Evolutionary conservation across 2,329 filamentous ascomycete genomes (phyloP), one percentile per base, ranked within the genome.

Genomic region (Aspergillus ochraceus): DNA sequence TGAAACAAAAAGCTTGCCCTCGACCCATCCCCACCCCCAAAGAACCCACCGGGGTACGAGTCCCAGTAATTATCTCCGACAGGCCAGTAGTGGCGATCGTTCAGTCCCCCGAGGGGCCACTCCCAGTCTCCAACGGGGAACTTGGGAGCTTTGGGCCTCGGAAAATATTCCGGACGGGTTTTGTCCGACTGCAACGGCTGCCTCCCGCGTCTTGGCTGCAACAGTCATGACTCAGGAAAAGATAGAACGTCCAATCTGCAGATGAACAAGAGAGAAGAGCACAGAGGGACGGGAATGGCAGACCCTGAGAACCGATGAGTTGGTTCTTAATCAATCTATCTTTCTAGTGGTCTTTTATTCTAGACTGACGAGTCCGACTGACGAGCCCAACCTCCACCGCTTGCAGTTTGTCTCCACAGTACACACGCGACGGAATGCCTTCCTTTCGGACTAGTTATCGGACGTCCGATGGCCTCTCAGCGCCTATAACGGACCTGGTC

Each of bases 391-490:
- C 32, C 32, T 36, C 32, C 11, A 36, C 32, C 32, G 32, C 32
- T 36, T 36, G 32, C 32, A 36, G 30, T 11, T 11, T 36, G 32
- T 36, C 32, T 36, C 32, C 32, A 36, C 32, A 36, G 8, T 29
- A 6, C 26, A 29, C 26, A 29, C 26, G 8, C 32, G 32, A 36
- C 32, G 4, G 10, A 36, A 12, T 36, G 32, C 32, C 12, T 4
- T 14, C 32, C 32, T 36, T 36, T 29, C 26, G 26, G 26, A 29
- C 26, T 29, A 29, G 26, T 29, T 36, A 49, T 54, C 54, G 42
- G 54, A 60, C 58, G 20, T 60, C 60, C 60, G 60, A 60, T 46
- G 19, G 54, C 51, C 53, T 60, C 54, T 56, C 54, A 54, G 26
- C 26, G 59, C 54, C 22, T 42, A 8, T 42, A n/a, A 42, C 36